phyloP scores from a whole-genome alignment of 768 basidiomycete genomes.

The Boletus subcaerulescens region DNA sequence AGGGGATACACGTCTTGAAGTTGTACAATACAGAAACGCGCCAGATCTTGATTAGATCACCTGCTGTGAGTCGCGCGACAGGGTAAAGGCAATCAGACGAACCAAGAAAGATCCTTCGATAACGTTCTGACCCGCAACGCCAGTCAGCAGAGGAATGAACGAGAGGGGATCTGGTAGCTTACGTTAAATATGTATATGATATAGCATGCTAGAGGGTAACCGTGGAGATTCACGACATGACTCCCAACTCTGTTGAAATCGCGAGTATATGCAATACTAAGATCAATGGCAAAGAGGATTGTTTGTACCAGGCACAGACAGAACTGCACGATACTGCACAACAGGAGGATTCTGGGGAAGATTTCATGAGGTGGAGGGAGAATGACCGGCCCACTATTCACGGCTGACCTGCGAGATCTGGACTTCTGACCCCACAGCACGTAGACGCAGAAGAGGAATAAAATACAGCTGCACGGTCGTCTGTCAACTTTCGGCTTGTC shows the following conservation, averaged over 20 bases:
- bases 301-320: slow-evolving; percentile 9
- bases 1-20: slow-evolving; percentile 16
- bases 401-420: neutral
- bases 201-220: slow-evolving; percentile 9
- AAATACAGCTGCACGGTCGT: slow-evolving; percentile 4
- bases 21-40: slow-evolving; percentile 19
- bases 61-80: neutral
- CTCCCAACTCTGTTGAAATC: neutral
- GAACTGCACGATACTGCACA: slow-evolving; percentile 15
- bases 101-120: slow-evolving; percentile 21
- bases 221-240: neutral
- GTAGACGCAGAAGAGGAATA: slow-evolving; percentile 21
- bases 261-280: neutral
- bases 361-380: neutral
- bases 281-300: neutral
- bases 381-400: neutral
- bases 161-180: neutral
- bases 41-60: slow-evolving; percentile 18
- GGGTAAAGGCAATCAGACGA: neutral
- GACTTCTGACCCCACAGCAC: slow-evolving; percentile 12
- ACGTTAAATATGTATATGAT: slow-evolving; percentile 19
- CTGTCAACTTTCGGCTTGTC: neutral
- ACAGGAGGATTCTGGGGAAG: slow-evolving; percentile 8
- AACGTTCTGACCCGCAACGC: slow-evolving; percentile 2
- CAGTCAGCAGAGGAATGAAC: neutral